Percentiles rank a stretch among this genome's conserved stretches.
phyloP scores from a whole-genome alignment of 768 basidiomycete species.

The Agrocybe praecox region DNA sequence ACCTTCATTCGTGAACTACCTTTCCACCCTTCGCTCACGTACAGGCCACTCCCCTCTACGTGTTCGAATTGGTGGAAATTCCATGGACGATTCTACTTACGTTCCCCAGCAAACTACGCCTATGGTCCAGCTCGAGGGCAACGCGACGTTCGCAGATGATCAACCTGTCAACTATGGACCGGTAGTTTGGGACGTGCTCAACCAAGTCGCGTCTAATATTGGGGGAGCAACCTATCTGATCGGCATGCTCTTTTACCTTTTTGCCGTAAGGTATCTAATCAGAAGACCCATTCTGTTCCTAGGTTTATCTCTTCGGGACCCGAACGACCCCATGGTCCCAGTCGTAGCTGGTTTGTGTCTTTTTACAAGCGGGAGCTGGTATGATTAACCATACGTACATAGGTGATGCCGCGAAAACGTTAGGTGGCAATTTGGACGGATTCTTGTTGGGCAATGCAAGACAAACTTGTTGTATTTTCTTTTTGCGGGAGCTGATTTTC shows the following conservation, averaged over 20 bases:
- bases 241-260: slow-evolving; percentile 19
- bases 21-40: slow-evolving; percentile 53
- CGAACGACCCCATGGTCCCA: slow-evolving; percentile 36
- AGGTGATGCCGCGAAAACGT: slow-evolving; percentile 35
- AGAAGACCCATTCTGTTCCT: background rate
- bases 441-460: slow-evolving; percentile 52
- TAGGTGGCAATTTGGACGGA: slow-evolving; percentile 44
- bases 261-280: background rate
- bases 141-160: slow-evolving; percentile 42
- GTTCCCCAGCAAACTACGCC: slow-evolving; percentile 37
- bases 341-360: slow-evolving; percentile 13
- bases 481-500: background rate
- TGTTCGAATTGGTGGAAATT: slow-evolving; percentile 53
- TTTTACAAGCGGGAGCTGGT: background rate
- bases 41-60: slow-evolving; percentile 45
- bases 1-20: slow-evolving; percentile 56
- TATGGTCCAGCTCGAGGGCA: slow-evolving; percentile 38
- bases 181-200: slow-evolving; percentile 48
- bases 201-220: slow-evolving; percentile 31
- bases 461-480: background rate
- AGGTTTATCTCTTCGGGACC: slow-evolving; percentile 46
- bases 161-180: slow-evolving; percentile 51
- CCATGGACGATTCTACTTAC: slow-evolving; percentile 47
- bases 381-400: background rate
- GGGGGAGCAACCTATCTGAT: slow-evolving; percentile 34